Percentiles rank a stretch among this genome's conserved stretches.
These are phyloP conservation scores for Trypanosoma boissoni DNA, from an alignment of 208 protist species.

Conservation along the genomic window DNA sequence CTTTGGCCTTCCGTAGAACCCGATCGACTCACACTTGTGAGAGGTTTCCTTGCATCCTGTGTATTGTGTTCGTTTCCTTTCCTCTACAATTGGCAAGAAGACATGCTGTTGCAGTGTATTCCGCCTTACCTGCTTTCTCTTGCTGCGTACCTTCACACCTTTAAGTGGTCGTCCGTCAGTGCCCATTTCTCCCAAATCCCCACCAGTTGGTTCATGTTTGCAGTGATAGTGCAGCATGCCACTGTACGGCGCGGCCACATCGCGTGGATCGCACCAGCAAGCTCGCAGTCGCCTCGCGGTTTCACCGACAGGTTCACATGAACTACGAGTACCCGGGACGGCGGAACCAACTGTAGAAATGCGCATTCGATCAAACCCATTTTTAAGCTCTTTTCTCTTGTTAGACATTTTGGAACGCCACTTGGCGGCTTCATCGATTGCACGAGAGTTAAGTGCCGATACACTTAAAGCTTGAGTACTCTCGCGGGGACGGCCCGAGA, in stretches of 20 bases:
- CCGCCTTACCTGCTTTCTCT: not conserved
- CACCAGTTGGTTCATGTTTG: conserved; percentile 30
- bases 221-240: conserved; percentile 84
- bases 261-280: conserved; percentile 81
- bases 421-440: not conserved
- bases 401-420: not conserved
- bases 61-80: conserved; percentile 32
- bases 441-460: too few species aligned
- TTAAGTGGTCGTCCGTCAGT: conserved; percentile 1
- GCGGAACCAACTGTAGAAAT: not conserved
- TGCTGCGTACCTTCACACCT: not conserved
- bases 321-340: not conserved
- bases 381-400: conserved; percentile 23
- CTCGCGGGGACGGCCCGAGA: too few species aligned
- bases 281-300: conserved; percentile 35
- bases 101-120: not conserved
- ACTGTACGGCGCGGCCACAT: conserved; percentile 47
- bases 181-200: conserved; percentile 18
- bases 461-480: too few species aligned
- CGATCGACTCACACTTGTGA: conserved; percentile 51
- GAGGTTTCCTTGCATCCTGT: conserved; percentile 64
- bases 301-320: conserved; percentile 21
- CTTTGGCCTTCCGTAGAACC: conserved; percentile 21
- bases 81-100: not conserved
- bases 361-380: conserved; percentile 30